Conservation (phyloP, 345 rosid species). For the Brassica carinata region DNA sequence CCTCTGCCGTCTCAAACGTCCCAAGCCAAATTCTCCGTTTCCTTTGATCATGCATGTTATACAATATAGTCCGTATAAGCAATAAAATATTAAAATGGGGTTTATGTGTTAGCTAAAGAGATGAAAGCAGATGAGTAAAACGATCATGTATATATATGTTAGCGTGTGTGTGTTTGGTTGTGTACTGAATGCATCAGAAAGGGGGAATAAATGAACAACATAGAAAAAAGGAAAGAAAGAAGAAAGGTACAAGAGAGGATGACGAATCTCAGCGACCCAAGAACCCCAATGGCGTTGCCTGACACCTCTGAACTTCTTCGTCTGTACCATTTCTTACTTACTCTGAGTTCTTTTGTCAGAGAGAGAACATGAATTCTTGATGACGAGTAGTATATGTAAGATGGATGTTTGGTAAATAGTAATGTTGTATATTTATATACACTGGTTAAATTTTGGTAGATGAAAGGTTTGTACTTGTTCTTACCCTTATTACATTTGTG, state of each 20-base stretch:
- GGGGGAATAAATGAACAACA: conserved; percentile 28
- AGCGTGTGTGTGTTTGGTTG: conserved; percentile 4
- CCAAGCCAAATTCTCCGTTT: conserved; percentile 87
- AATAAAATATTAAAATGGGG: neutral
- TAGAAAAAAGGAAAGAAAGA: conserved; percentile 28
- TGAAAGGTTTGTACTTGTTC: conserved; percentile 29
- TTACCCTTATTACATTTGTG: conserved; percentile 30
- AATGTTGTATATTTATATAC: conserved; percentile 38
- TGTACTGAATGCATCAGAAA: conserved; percentile 18
- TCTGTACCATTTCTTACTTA: conserved; percentile 61
- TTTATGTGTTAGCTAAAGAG: too few species aligned
- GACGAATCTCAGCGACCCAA: conserved; percentile 90
- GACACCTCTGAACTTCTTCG: conserved; percentile 91
- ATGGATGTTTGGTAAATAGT: conserved; percentile 41
- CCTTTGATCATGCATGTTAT: conserved; percentile 41
- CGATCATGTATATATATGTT: neutral
- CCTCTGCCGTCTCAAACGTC: conserved; percentile 76
- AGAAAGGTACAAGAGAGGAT: conserved; percentile 66
- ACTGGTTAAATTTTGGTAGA: conserved; percentile 35
- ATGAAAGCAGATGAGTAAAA: too few species aligned
- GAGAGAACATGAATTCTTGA: conserved; percentile 29
- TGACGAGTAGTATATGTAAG: conserved; percentile 37
- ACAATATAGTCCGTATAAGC: neutral
- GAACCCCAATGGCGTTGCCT: conserved; percentile 95
- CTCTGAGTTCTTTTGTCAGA: conserved; percentile 38